Conservation (phyloP, 1,284 basidiomycete genomes). For the Cutaneotrichosporon sp. region DNA sequence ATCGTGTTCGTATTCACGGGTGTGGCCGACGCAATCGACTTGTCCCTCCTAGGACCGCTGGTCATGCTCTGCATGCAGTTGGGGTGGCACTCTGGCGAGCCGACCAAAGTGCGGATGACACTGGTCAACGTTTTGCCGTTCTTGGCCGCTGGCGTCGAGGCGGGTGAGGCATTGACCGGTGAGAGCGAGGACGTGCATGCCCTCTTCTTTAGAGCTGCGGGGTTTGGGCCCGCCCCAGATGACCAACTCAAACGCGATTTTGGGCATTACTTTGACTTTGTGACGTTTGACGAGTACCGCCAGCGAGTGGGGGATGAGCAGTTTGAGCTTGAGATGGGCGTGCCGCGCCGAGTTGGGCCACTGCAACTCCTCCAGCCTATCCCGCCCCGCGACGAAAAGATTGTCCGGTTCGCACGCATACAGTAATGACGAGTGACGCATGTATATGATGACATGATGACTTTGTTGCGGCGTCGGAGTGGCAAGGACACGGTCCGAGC, state of each 20-base stretch:
- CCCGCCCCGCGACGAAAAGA: background rate
- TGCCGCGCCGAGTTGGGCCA: background rate
- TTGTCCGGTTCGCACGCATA: background rate
- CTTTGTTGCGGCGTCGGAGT: background rate
- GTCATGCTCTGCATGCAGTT: constrained; percentile 1
- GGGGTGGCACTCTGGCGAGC: background rate
- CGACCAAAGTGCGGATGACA: background rate
- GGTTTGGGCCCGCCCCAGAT: background rate
- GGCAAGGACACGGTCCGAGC: background rate
- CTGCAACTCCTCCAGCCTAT: too few relatives aligned
- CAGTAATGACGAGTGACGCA: background rate
- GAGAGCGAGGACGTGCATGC: background rate
- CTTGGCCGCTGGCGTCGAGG: background rate
- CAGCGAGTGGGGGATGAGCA: background rate
- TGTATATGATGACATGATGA: background rate
- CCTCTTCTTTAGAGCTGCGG: background rate
- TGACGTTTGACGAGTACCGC: background rate
- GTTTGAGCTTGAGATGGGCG: background rate
- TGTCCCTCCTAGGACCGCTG: background rate
- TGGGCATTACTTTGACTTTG: background rate
- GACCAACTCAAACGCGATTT: background rate
- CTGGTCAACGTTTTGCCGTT: background rate
- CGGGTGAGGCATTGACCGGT: background rate
- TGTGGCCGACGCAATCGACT: background rate
- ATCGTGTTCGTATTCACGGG: background rate